phyloP scores from a whole-genome alignment of 306 rosid species.

The Spatholobus suberectus region DNA sequence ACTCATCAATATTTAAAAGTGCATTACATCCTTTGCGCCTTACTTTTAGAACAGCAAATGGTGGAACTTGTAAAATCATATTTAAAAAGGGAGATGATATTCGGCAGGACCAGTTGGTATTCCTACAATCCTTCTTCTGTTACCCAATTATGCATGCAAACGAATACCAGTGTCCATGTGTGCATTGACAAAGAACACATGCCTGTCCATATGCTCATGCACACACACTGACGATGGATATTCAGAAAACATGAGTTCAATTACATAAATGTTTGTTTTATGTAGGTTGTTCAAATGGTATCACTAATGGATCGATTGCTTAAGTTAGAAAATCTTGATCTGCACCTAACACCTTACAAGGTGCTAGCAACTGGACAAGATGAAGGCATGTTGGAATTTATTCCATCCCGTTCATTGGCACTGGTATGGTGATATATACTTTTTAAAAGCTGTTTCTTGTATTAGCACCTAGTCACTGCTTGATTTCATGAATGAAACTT shows the following conservation, averaged over 20 bases:
- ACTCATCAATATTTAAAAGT: conserved; percentile 96
- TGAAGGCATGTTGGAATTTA: conserved; percentile 97
- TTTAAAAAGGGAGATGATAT: conserved; percentile 97
- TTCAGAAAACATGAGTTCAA: conserved; percentile 27
- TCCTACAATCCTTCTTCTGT: conserved; percentile 44
- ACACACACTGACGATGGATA: neutral
- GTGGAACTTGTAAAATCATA: conserved; percentile 79
- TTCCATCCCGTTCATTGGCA: conserved; percentile 93
- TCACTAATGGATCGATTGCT: conserved; percentile 97
- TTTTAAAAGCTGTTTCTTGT: conserved; percentile 27
- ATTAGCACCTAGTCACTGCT: conserved; percentile 29
- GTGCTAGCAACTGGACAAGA: conserved; percentile 99
- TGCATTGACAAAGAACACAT: conserved; percentile 8
- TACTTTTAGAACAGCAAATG: conserved; percentile 82
- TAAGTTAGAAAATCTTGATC: conserved; percentile 91
- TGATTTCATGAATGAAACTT: neutral
- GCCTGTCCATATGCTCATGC: neutral
- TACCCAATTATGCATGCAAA: conserved; percentile 14
- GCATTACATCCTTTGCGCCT: conserved; percentile 96
- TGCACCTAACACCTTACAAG: conserved; percentile 89
- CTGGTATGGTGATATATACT: conserved; percentile 53
- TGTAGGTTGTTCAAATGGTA: conserved; percentile 97
- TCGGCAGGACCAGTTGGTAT: conserved; percentile 98
- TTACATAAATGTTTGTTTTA: conserved; percentile 42
- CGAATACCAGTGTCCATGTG: conserved; percentile 1